phyloP scores from a whole-genome alignment of 495 filamentous ascomycete genomes.

The Neurospora intermedia region DNA sequence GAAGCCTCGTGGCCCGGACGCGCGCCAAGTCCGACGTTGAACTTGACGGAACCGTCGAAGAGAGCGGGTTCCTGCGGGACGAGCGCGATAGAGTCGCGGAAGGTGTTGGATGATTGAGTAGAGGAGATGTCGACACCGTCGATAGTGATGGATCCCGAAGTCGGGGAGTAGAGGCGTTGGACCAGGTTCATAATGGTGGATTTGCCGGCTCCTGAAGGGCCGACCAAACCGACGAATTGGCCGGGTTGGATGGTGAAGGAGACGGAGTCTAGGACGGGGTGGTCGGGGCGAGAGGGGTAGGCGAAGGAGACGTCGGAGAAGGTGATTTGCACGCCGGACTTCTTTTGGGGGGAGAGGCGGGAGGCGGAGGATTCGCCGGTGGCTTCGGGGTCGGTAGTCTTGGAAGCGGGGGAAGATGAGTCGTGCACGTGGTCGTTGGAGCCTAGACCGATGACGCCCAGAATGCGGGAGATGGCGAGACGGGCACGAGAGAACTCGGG shows the following conservation, averaged over 20 bases:
- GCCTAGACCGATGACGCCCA: conserved; percentile 5
- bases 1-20: conserved; percentile 29
- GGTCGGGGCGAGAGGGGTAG: conserved; percentile 46
- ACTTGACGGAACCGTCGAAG: conserved; percentile 39
- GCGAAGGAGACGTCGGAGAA: conserved; percentile 46
- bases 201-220: conserved; percentile 61
- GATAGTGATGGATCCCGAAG: conserved; percentile 40
- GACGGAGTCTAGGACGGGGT: conserved; percentile 36
- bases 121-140: conserved; percentile 36
- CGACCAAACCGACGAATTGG: conserved; percentile 57
- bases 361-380: conserved; percentile 47
- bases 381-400: conserved; percentile 3
- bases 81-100: conserved; percentile 43
- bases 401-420: not conserved
- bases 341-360: conserved; percentile 20
- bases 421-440: conserved; percentile 2
- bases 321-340: conserved; percentile 39
- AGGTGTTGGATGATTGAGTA: conserved; percentile 22
- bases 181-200: conserved; percentile 55
- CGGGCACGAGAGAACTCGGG: conserved; percentile 21
- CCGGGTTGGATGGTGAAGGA: conserved; percentile 50
- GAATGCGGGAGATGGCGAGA: conserved; percentile 9
- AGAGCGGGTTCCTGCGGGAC: conserved; percentile 53
- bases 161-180: conserved; percentile 50
- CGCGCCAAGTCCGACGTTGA: conserved; percentile 46